Evolutionary conservation across 2,329 filamentous ascomycete genomes (phyloP), one percentile per base, ranked within the genome.

Genomic region (Aspergillus clavatus): DNA sequence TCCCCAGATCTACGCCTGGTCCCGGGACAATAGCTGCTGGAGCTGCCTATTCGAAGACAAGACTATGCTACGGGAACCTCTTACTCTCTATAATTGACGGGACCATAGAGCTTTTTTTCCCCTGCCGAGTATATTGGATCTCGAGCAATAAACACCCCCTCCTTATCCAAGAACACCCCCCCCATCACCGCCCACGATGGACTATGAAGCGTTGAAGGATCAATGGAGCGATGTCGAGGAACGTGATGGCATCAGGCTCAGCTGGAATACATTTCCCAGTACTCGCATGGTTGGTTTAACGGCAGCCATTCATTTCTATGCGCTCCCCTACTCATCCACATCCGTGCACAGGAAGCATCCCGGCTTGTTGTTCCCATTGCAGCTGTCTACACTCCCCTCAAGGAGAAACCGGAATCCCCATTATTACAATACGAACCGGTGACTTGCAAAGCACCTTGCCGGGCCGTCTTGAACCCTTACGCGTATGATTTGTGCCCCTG

Each of bases 211-310:
- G 57, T 75, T 95, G 57, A 96, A 96, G 74, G 90, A 96, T 72
- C 86, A 91, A 74, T 96, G 90, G 90, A 89, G 85, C 63, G 89
- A 96, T 69, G 84, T 95, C 47, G 93, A 98, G 75, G 93, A 98
- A 65, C 84, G 88, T 58, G 93, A 98, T 82, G 93, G 93, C 50
- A 82, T 97, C 63, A 84, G 93, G 53, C 79, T 98, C 56, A 96
- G 91, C 72, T 98, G 93, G 93, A 98, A 98, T 68, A 94, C 94
- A 50, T 95, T 98, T 64, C 93, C 93, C 40, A 96, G 90, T 75
- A 91, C 91, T 63, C 89, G 93, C 68, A 96, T 98, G 89, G 90
- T 89, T 60, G 59, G 79, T 72, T 45, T 22, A 28, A 40, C 39
- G 50, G 44, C 45, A 27, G 35, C 33, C 26, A 40, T 19, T 24